Evolutionary conservation across 169 alveolate genomes (phyloP), one percentile per base, ranked within the genome.

Genomic region (Cardiosporidium cionae): DNA sequence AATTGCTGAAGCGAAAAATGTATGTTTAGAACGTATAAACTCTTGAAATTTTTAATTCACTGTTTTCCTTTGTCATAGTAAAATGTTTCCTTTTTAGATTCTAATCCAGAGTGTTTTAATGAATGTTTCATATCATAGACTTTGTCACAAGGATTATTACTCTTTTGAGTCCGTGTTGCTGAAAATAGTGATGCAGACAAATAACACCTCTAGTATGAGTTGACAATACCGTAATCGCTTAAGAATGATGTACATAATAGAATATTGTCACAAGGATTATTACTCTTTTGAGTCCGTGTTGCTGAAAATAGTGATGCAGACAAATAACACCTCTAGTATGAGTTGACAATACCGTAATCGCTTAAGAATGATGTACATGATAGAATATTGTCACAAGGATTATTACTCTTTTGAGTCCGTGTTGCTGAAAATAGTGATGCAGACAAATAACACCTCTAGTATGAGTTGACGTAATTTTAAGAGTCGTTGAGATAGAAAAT

Each of bases 1-100:
- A 0, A 80, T 77, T 66, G 64, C 81, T 65, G 77, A 72, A 63
- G 52, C 65, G 68, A 76, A 80, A 76, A 76, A 54, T 65, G 81
- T 64, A 7, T 72, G 85, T 76, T 53, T 34, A 62, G 52, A 76
- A 74, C 81, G 52, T 7, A 16, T n/a, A 44, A 16, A 44, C 16
- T 44, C 58, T n/a, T 44, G n/a, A n/a, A n/a, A n/a, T n/a, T n/a
- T n/a, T n/a, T n/a, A n/a, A n/a, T n/a, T n/a, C n/a, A n/a, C n/a
- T n/a, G n/a, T n/a, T n/a, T n/a, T n/a, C n/a, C n/a, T n/a, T n/a
- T n/a, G n/a, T n/a, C n/a, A n/a, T n/a, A n/a, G n/a, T n/a, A n/a
- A n/a, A n/a, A n/a, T n/a, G n/a, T n/a, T n/a, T n/a, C n/a, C n/a
- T n/a, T n/a, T n/a, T n/a, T n/a, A n/a, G n/a, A n/a, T n/a, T n/a